Conservation (phyloP, 2,329 filamentous ascomycete genomes). For the Phyllosticta paracitricarpa region DNA sequence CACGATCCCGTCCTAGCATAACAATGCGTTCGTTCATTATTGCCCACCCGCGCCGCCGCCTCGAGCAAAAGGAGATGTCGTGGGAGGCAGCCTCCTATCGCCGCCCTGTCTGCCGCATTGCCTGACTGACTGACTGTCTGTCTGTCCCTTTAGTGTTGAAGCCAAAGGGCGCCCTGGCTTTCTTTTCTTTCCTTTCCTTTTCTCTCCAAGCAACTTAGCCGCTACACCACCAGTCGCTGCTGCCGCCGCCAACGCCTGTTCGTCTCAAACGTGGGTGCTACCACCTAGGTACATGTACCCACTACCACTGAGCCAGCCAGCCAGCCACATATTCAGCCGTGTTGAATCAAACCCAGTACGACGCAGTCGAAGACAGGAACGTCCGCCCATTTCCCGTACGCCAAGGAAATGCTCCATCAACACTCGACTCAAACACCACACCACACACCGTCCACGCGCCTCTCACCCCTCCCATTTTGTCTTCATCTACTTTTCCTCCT, state of each 20-base stretch:
- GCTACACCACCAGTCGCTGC: neutral
- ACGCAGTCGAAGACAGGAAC: no score
- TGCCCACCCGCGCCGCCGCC: no score
- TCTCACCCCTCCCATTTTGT: neutral
- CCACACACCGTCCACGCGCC: neutral
- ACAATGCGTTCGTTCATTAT: neutral
- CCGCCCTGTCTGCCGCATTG: neutral
- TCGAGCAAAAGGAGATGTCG: no score
- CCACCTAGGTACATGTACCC: no score
- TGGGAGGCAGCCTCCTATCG: no score
- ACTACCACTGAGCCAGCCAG: neutral
- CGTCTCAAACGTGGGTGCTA: no score
- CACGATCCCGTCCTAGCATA: neutral
- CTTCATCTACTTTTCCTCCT: no score
- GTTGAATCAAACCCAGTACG: neutral
- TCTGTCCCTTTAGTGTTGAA: neutral
- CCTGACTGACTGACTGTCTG: no score
- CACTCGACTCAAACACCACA: neutral
- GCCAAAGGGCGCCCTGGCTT: neutral
- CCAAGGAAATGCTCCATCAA: neutral
- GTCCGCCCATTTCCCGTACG: neutral
- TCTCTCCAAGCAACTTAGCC: neutral
- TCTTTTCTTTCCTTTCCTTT: neutral
- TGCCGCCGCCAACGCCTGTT: neutral
- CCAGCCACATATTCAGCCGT: neutral